A percentile compares a stretch with the other conserved stretches of the same genome.
These are phyloP conservation scores for Conticribra guillardii DNA, from an alignment of 108 stramenopile species.

Conservation along the genomic window DNA sequence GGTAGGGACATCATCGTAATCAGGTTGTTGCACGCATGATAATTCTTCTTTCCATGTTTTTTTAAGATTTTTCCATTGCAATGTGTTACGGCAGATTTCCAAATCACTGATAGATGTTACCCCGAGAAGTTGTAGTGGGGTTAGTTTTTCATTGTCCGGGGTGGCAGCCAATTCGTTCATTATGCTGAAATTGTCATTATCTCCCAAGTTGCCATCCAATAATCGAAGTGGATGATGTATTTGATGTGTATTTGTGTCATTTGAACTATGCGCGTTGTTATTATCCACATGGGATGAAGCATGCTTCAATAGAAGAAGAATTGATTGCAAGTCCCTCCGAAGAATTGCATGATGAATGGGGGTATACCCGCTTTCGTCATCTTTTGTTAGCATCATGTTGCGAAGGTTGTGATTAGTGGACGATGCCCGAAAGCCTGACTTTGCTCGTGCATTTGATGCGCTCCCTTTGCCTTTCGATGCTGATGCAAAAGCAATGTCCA, in stretches of 20 bases:
- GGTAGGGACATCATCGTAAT: background rate
- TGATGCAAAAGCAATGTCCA: slow-evolving; percentile 10
- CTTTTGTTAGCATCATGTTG: slow-evolving; percentile 17
- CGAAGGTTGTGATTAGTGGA: slow-evolving; percentile 1
- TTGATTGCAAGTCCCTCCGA: slow-evolving; percentile 49
- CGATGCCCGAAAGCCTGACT: background rate
- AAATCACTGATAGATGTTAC: slow-evolving; percentile 53
- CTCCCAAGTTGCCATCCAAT: slow-evolving; percentile 14
- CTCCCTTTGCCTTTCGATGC: slow-evolving; percentile 5
- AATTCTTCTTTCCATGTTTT: slow-evolving; percentile 18
- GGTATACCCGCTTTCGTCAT: slow-evolving; percentile 72
- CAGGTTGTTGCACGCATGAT: background rate
- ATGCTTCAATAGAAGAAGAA: slow-evolving; percentile 64
- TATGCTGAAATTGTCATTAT: slow-evolving; percentile 3
- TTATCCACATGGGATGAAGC: slow-evolving; percentile 14
- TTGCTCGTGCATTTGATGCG: background rate
- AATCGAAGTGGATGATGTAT: slow-evolving; percentile 33
- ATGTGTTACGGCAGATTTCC: slow-evolving; percentile 50
- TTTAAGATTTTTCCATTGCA: slow-evolving; percentile 26
- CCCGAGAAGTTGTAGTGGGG: slow-evolving; percentile 65
- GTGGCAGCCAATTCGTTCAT: slow-evolving; percentile 33
- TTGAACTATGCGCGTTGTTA: slow-evolving; percentile 18
- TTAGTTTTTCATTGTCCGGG: slow-evolving; percentile 66
- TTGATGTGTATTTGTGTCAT: background rate
- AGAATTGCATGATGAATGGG: slow-evolving; percentile 70